Evolutionary conservation across 2,329 filamentous ascomycete species (phyloP).

Genomic region (Rhynchosporium graminicola): DNA sequence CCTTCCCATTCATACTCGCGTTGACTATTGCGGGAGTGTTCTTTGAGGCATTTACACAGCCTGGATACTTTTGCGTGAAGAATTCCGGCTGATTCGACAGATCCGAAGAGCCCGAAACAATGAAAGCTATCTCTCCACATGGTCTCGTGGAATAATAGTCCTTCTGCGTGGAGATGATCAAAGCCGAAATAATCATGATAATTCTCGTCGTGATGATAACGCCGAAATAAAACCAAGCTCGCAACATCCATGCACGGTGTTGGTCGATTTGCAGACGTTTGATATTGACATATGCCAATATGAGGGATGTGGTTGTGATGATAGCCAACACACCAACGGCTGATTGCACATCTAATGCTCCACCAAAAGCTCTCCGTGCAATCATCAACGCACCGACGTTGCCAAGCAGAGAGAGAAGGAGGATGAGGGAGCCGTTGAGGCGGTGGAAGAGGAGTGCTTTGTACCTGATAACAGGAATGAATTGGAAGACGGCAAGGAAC

Average conservation of each 20-base stretch:
- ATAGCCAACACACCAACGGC: constrained; percentile 48
- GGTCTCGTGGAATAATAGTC: constrained; percentile 44
- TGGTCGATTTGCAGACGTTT: constrained; percentile 62
- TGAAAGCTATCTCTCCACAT: constrained; percentile 52
- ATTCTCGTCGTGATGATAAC: constrained; percentile 55
- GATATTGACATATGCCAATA: constrained; percentile 56
- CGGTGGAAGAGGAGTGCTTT: constrained; percentile 56
- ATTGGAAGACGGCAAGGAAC: constrained; percentile 50
- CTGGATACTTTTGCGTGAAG: constrained; percentile 44
- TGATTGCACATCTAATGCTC: constrained; percentile 52
- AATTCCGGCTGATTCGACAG: not conserved
- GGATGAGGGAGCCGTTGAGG: constrained; percentile 58
- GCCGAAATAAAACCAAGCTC: constrained; percentile 54
- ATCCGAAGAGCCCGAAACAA: constrained; percentile 30
- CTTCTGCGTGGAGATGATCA: constrained; percentile 42
- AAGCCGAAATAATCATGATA: constrained; percentile 47
- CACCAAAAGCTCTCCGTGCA: constrained; percentile 53
- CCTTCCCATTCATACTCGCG: constrained; percentile 29
- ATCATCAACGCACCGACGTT: constrained; percentile 57
- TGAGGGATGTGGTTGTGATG: constrained; percentile 46
- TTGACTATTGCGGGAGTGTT: constrained; percentile 39
- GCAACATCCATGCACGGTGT: constrained; percentile 65
- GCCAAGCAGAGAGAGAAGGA: constrained; percentile 49
- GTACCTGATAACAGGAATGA: constrained; percentile 50
- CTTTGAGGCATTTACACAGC: constrained; percentile 44